A percentile compares a stretch with the other conserved stretches of the same genome.
These are phyloP conservation scores for Whalleya microplaca DNA, from an alignment of 2,329 filamentous ascomycete species.

Conservation along the genomic window DNA sequence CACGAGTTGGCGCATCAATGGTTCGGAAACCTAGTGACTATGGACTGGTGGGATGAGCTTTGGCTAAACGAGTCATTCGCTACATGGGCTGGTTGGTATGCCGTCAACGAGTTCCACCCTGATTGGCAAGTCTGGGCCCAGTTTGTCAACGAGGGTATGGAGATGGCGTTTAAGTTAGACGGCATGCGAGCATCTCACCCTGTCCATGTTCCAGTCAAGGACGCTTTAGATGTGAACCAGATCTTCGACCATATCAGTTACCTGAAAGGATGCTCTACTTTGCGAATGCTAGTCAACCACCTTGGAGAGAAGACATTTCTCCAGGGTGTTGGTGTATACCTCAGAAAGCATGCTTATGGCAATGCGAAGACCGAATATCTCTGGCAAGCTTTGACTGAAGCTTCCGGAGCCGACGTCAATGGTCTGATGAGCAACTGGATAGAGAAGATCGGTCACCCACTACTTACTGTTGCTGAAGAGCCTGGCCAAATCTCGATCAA, in stretches of 20 bases:
- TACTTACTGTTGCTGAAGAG: slow-evolving; percentile 84
- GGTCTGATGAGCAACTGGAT: slow-evolving; percentile 95
- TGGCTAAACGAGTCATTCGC: slow-evolving; percentile 98
- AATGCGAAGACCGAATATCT: slow-evolving; percentile 91
- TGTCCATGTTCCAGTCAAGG: slow-evolving; percentile 92
- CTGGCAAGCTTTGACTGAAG: slow-evolving; percentile 85
- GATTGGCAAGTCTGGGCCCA: slow-evolving; percentile 98
- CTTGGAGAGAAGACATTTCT: slow-evolving; percentile 88
- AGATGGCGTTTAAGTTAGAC: slow-evolving; percentile 88
- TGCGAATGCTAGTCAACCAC: slow-evolving; percentile 93
- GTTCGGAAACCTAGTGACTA: slow-evolving; percentile 94
- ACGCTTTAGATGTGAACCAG: slow-evolving; percentile 95
- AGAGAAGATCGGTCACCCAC: slow-evolving; percentile 90
- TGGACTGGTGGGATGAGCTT: slow-evolving; percentile 95
- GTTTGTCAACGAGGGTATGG: slow-evolving; percentile 94
- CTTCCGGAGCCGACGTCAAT: slow-evolving; percentile 84
- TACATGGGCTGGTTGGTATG: slow-evolving; percentile 97
- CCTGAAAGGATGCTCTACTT: slow-evolving; percentile 92
- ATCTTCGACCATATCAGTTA: slow-evolving; percentile 98
- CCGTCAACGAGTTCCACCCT: slow-evolving; percentile 87
- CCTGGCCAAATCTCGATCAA: slow-evolving; percentile 79
- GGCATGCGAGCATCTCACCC: slow-evolving; percentile 90
- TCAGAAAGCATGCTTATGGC: slow-evolving; percentile 85
- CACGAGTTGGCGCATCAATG: slow-evolving; percentile 96
- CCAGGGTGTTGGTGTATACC: slow-evolving; percentile 85